Base-by-base conservation (phyloP, 192 early-diverging fungal species). In the Coemansia pectinata region DNA sequence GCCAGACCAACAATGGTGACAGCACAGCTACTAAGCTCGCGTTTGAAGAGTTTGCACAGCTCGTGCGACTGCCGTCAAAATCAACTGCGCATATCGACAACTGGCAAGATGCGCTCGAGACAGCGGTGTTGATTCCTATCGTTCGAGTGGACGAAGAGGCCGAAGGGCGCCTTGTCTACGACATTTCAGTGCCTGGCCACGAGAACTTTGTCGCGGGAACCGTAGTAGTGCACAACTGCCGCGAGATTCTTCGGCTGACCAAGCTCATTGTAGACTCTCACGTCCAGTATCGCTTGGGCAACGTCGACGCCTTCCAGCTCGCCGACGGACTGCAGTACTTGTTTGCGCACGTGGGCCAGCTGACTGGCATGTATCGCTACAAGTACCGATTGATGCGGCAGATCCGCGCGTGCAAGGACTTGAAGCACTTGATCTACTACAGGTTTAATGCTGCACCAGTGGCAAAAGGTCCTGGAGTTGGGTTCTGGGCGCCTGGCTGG, bases 311-410 rank as follows among this genome's bases (percentile, higher is more conserved):
- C 17, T 99, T 95, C 90, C 97, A 99, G 84, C 87, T 99, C 47
- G 97, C 97, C 14, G 97, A 99, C 82, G 97, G 97, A 52, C 85
- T 99, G 67, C 97, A 99, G 81, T 99, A 99, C 67, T 94, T 94
- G 59, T 98, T 99, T 87, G 91, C 97, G 3, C 97, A 99, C 74
- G 95, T 99, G 15, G 97, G 97, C 34, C 97, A 99, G 81, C 81
- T 99, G 60, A 98, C 97, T 15, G 97, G 97, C 65, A 99, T 99
- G 95, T 99, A 99, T 85, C 90, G 96, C 66, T 98, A 99, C 88
- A 99, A 99, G 86, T 99, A 99, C 81, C 86, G 91, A 41, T 77
- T 99, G 44, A 98, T 99, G 96, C 69, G 94, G 66, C 97, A 99
- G 78, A 95, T 99, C 67, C 93, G 96, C 62, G 94, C 95, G 77